phyloP scores from a whole-genome alignment of 192 early-diverging fungal genomes.

The Backusella australiensis region DNA sequence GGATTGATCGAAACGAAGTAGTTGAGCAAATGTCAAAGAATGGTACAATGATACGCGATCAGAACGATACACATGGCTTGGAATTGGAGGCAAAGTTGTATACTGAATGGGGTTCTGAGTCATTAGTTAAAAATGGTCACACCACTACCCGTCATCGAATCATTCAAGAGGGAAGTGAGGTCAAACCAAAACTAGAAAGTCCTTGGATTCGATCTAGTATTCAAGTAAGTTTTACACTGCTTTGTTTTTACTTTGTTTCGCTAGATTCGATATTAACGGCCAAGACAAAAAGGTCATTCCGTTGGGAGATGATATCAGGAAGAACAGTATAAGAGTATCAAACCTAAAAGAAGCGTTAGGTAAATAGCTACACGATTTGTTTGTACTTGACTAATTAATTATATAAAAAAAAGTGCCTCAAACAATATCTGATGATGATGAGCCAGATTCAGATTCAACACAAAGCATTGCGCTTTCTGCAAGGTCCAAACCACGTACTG shows the following conservation, averaged over 20 bases:
- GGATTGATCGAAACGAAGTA: constrained; percentile 21
- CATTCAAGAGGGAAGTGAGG: background rate
- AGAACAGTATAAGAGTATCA: constrained; percentile 13
- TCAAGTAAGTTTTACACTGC: background rate
- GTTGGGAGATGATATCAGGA: background rate
- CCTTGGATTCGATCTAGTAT: constrained; percentile 18
- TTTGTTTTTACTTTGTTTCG: background rate
- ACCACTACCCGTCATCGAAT: background rate
- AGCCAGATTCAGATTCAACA: constrained; percentile 5
- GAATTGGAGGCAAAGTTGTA: constrained; percentile 35
- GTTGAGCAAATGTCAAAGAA: constrained; percentile 28
- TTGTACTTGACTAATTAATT: too few relatives aligned
- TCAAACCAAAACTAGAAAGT: constrained; percentile 28
- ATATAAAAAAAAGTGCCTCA: background rate
- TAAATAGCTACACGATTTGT: background rate
- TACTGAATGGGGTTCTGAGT: constrained; percentile 30
- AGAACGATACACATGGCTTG: constrained; percentile 31
- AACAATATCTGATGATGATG: background rate
- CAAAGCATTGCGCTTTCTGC: background rate
- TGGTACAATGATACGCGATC: constrained; percentile 16
- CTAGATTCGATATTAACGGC: background rate
- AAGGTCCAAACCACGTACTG: constrained; percentile 4
- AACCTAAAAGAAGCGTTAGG: constrained; percentile 14
- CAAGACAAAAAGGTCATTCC: background rate
- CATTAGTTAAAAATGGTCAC: constrained; percentile 12